A percentile compares a stretch with the other conserved stretches of the same genome.
phyloP scores from a whole-genome alignment of 345 rosid species.

The Gossypium sturtianum region DNA sequence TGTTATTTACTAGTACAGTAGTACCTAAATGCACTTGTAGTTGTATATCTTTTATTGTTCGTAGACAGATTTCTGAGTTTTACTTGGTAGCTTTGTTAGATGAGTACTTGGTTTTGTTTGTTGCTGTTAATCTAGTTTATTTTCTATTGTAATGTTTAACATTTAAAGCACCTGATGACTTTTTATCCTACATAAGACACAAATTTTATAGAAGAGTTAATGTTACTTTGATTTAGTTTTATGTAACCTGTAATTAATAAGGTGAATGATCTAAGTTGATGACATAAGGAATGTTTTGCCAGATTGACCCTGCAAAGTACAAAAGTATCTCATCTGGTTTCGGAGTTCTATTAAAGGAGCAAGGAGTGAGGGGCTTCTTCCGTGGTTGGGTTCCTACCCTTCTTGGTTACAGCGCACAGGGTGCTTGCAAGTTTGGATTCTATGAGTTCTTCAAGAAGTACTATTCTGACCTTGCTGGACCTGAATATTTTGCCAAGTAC shows the following conservation, averaged over 20 bases:
- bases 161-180: no score
- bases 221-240: neutral
- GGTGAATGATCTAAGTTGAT: neutral
- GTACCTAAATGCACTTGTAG: neutral
- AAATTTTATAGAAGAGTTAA: no score
- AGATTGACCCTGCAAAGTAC: conserved; percentile 96
- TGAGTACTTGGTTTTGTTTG: no score
- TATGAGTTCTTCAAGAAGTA: conserved; percentile 95
- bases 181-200: no score
- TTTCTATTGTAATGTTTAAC: no score
- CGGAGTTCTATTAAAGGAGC: conserved; percentile 82
- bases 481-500: conserved; percentile 76
- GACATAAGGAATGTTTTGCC: conserved; percentile 7
- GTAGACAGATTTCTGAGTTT: no score
- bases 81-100: no score
- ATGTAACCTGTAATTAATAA: neutral
- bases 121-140: no score
- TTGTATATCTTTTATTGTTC: neutral
- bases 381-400: conserved; percentile 98
- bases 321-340: conserved; percentile 29
- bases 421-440: conserved; percentile 97
- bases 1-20: neutral
- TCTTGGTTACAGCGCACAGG: conserved; percentile 97
- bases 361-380: conserved; percentile 80
- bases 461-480: conserved; percentile 90